Conservation (phyloP, 1,139 yeast species). For the Hemisphaericaspora lyxosophila region DNA sequence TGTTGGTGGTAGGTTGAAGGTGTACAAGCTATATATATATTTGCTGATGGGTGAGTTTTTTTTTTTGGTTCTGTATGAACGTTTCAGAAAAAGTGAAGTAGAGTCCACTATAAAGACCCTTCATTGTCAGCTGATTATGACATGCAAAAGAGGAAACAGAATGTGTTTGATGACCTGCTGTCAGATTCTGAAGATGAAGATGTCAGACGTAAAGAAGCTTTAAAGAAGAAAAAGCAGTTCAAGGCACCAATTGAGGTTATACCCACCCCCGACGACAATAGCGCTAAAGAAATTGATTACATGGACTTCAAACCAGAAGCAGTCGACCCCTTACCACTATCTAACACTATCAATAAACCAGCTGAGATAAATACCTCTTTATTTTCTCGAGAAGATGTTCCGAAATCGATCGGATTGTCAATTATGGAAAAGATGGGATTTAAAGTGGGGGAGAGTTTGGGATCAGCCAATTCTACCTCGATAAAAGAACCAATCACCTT, state of each 20-base stretch:
- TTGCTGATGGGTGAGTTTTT: background rate
- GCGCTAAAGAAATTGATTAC: background rate
- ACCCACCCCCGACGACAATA: background rate
- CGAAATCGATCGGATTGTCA: slow-evolving; percentile 41
- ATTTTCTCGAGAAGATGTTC: slow-evolving; percentile 10
- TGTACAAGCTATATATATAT: background rate
- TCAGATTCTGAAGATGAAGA: slow-evolving; percentile 3
- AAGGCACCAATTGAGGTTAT: slow-evolving; percentile 5
- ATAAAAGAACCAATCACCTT: slow-evolving; percentile 20
- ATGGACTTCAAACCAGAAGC: slow-evolving; percentile 4
- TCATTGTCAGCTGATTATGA: too few relatives aligned
- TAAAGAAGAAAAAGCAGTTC: slow-evolving; percentile 8
- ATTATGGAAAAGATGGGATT: slow-evolving; percentile 63
- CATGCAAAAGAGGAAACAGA: slow-evolving; percentile 4
- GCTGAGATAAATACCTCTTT: slow-evolving; percentile 12
- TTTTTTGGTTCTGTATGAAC: too few relatives aligned
- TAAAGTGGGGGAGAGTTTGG: slow-evolving; percentile 44
- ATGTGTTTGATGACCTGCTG: slow-evolving; percentile 8
- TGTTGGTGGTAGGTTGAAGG: background rate
- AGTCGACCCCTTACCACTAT: too few relatives aligned
- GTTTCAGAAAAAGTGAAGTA: too few relatives aligned
- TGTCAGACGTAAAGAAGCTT: too few relatives aligned
- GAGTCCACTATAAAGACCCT: too few relatives aligned
- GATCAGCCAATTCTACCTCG: slow-evolving; percentile 19
- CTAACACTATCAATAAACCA: background rate